A percentile compares a stretch with the other conserved stretches of the same genome.
Conservation (phyloP, 2,329 filamentous ascomycete genomes). For the Ophiostoma sp. region DNA sequence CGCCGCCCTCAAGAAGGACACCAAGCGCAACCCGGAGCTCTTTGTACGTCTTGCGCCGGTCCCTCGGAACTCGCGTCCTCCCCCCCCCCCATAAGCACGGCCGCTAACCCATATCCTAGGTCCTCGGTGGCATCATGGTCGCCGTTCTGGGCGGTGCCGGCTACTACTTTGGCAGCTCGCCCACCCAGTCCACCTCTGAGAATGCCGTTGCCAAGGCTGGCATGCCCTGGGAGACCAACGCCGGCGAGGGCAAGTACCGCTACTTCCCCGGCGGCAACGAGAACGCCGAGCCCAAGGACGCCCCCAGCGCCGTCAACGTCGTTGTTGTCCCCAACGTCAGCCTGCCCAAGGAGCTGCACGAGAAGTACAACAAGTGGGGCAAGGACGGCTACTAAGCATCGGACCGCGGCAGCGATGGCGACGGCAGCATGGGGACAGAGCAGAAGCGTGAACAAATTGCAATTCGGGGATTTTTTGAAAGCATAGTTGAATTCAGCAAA, state of each 20-base stretch:
- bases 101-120: constrained; percentile 46
- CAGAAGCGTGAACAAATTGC: too few species aligned
- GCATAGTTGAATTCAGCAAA: constrained; percentile 10
- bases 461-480: background rate
- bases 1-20: constrained; percentile 50
- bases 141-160: constrained; percentile 81
- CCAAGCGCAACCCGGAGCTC: constrained; percentile 50
- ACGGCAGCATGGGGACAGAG: background rate
- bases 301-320: constrained; percentile 90
- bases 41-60: constrained; percentile 36
- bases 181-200: constrained; percentile 81
- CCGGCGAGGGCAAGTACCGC: constrained; percentile 61
- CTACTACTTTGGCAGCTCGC: constrained; percentile 82
- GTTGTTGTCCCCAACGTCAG: constrained; percentile 92
- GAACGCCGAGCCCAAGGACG: constrained; percentile 70
- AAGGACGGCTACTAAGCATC: constrained; percentile 77
- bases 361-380: constrained; percentile 99
- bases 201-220: constrained; percentile 64
- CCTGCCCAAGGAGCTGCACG: constrained; percentile 86
- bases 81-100: background rate
- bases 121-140: constrained; percentile 87
- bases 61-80: too few species aligned
- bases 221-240: constrained; percentile 85
- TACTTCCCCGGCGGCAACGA: constrained; percentile 83
- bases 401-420: background rate